These are phyloP conservation scores for Cladosporium austrohemisphaericum DNA, from an alignment of 2,329 filamentous ascomycete species.

Conservation along the genomic window DNA sequence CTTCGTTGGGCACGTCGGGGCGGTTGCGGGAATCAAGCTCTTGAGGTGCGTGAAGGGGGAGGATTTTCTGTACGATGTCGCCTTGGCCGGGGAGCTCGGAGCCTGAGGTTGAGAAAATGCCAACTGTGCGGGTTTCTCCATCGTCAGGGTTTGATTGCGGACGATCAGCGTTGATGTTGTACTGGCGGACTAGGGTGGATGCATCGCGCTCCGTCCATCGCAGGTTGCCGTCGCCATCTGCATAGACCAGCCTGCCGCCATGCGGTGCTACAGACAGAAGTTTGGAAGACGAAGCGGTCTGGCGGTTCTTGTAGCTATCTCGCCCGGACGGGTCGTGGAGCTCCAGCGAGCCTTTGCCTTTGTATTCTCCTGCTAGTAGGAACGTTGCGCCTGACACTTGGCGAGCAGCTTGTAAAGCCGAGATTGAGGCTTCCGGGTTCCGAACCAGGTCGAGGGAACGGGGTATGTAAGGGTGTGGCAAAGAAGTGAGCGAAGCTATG, in stretches of 20 bases:
- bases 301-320: slow-evolving; percentile 66
- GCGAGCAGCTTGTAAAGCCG: slow-evolving; percentile 55
- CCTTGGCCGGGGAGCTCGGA: slow-evolving; percentile 40
- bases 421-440: slow-evolving; percentile 45
- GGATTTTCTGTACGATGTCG: slow-evolving; percentile 76
- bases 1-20: slow-evolving; percentile 37
- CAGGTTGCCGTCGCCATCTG: slow-evolving; percentile 76
- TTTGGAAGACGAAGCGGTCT: slow-evolving; percentile 76
- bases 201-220: slow-evolving; percentile 92
- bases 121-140: slow-evolving; percentile 18
- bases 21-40: slow-evolving; percentile 9
- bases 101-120: slow-evolving; percentile 26
- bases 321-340: slow-evolving; percentile 63
- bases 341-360: slow-evolving; percentile 84
- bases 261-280: slow-evolving; percentile 78
- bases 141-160: slow-evolving; percentile 13
- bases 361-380: slow-evolving; percentile 84
- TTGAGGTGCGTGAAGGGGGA: slow-evolving; percentile 47
- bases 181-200: slow-evolving; percentile 49
- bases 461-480: slow-evolving; percentile 65
- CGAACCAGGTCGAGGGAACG: slow-evolving; percentile 58
- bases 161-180: slow-evolving; percentile 52
- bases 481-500: slow-evolving; percentile 66
- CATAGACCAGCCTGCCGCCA: slow-evolving; percentile 75
- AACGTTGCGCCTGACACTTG: slow-evolving; percentile 59